These are phyloP conservation scores for Vigna reflexopilosa DNA, from an alignment of 306 rosid genomes.

Conservation along the genomic window DNA sequence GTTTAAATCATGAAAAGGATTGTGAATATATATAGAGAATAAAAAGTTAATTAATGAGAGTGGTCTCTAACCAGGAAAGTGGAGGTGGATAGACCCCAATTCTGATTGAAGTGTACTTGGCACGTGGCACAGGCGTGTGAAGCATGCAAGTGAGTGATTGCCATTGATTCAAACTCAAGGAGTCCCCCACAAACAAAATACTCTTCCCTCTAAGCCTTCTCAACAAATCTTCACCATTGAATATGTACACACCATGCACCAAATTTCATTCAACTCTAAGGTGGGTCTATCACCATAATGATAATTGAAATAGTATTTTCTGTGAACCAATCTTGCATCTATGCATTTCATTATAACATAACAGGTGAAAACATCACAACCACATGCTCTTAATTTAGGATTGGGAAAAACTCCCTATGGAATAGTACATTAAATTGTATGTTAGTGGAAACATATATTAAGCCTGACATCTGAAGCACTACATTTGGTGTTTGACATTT, in stretches of 20 bases:
- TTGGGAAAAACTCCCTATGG: no score
- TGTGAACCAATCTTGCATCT: no score
- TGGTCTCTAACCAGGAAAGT: slow-evolving; percentile 55
- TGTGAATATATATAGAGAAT: not conserved
- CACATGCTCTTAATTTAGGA: no score
- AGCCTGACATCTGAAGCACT: no score
- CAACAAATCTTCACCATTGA: slow-evolving; percentile 59
- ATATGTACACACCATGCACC: slow-evolving; percentile 38
- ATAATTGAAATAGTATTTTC: no score
- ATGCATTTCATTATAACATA: no score
- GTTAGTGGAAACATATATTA: no score
- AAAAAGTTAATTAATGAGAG: not conserved
- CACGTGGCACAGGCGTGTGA: slow-evolving; percentile 49
- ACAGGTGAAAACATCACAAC: no score
- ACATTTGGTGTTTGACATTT: no score
- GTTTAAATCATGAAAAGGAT: no score
- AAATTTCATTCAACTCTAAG: not conserved
- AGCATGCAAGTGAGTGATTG: slow-evolving; percentile 72
- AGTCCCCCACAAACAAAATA: slow-evolving; percentile 68
- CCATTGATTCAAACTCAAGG: slow-evolving; percentile 75
- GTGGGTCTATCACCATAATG: slow-evolving; percentile 22
- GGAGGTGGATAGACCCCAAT: slow-evolving; percentile 52
- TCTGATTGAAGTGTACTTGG: slow-evolving; percentile 40
- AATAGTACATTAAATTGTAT: no score
- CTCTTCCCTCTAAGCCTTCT: slow-evolving; percentile 55